Evolutionary conservation across 2,329 filamentous ascomycete species (phyloP).

Genomic region (Phialophora tarda): DNA sequence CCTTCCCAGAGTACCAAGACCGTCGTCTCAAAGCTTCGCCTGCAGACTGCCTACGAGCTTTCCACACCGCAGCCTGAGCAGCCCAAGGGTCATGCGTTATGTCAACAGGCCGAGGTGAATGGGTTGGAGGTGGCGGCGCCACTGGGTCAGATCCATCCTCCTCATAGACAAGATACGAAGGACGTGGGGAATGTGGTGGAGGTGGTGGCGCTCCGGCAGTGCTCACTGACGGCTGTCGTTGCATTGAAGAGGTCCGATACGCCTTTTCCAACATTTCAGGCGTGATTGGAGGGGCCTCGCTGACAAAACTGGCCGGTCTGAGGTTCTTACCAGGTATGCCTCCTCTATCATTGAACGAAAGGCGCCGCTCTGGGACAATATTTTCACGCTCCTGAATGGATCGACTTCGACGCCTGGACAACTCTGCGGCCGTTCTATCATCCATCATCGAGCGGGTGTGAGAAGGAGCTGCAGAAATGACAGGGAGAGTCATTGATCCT

Average conservation of each 20-base stretch:
- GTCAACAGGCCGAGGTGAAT: constrained; percentile 38
- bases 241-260: constrained; percentile 31
- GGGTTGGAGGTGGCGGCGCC: constrained; percentile 38
- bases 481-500: constrained; percentile 12
- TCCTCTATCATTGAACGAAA: constrained; percentile 38
- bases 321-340: constrained; percentile 37
- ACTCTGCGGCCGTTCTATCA: constrained; percentile 33
- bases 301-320: constrained; percentile 30
- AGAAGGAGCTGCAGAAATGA: constrained; percentile 11
- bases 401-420: constrained; percentile 32
- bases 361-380: constrained; percentile 14
- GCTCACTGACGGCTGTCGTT: constrained; percentile 20
- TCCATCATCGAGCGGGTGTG: constrained; percentile 36
- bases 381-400: constrained; percentile 28
- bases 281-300: constrained; percentile 37
- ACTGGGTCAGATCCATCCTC: constrained; percentile 20
- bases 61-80: constrained; percentile 34
- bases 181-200: constrained; percentile 37
- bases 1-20: constrained; percentile 10
- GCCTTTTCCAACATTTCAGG: constrained; percentile 33
- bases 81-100: constrained; percentile 34
- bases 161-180: constrained; percentile 32
- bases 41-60: constrained; percentile 28
- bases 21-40: constrained; percentile 22
- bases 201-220: constrained; percentile 30